Conservation (phyloP, 805 yeast genomes). For the Candida succiphila region DNA sequence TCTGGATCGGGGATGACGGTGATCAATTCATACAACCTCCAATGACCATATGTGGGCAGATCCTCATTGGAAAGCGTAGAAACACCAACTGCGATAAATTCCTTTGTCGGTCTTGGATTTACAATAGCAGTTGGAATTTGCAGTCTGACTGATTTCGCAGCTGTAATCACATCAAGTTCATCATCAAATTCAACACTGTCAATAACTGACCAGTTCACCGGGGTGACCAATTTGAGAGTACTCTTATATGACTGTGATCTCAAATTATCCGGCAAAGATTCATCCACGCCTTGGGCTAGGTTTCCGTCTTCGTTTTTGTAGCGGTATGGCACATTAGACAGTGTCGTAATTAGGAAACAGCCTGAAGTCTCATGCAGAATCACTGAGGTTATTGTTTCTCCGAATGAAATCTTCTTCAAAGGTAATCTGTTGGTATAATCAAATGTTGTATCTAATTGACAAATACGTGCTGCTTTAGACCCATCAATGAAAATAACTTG, state of each 20-base stretch:
- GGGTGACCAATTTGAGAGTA: constrained; percentile 55
- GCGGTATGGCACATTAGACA: constrained; percentile 46
- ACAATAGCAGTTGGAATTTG: constrained; percentile 19
- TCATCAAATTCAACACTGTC: constrained; percentile 58
- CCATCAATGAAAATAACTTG: constrained; percentile 69
- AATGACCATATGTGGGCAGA: constrained; percentile 67
- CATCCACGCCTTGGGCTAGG: constrained; percentile 45
- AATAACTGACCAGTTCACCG: constrained; percentile 66
- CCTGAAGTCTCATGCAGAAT: constrained; percentile 61
- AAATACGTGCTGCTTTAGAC: constrained; percentile 55
- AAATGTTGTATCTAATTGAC: constrained; percentile 32
- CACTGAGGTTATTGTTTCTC: constrained; percentile 54
- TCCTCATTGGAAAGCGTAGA: constrained; percentile 74
- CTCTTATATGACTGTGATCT: constrained; percentile 53
- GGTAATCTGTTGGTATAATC: constrained; percentile 57
- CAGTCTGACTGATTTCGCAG: constrained; percentile 42
- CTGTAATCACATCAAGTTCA: constrained; percentile 57
- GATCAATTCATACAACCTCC: constrained; percentile 63
- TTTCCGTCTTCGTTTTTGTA: constrained; percentile 70
- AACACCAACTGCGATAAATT: constrained; percentile 70
- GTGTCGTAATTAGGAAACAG: constrained; percentile 53
- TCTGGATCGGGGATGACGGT: constrained; percentile 87
- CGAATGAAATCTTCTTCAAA: constrained; percentile 38
- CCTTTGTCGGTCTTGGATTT: constrained; percentile 35
- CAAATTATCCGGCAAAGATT: constrained; percentile 30